Evolutionary conservation across 2,329 filamentous ascomycete species (phyloP), one percentile per base, ranked within the genome.

Genomic region (Fusarium sp.): DNA sequence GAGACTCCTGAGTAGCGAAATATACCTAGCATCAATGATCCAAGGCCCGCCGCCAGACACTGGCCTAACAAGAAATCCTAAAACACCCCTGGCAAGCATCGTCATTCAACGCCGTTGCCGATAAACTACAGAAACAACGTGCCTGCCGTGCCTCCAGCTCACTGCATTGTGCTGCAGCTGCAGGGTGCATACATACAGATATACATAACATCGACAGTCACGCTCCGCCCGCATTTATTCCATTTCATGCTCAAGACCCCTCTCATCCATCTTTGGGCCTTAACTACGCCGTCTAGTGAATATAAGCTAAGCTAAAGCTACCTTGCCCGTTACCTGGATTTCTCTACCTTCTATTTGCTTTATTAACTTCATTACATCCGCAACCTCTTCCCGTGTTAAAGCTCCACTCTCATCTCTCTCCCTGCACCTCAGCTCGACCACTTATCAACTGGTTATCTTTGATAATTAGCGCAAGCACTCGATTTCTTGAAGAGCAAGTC

Each of bases 201-300:
- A 46, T 74, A 71, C 70, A 76, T 72, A 76, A 73, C 71, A 64
- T 70, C 69, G 56, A 64, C 58, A 52, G 73, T 69, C 74, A 76
- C 70, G 65, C 65, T 76, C 71, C 71, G 64, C 69, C 62, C 69
- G 49, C 66, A 63, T 67, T 68, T 50, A 68, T 67, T 63, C 63
- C 42, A 67, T 68, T 52, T 57, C 64, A 67, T 68, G 59, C 60
- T 73, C 60, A 69, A 54, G 46, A 61, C 62, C 69, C 74, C 69
- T 72, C 69, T 69, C 42, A 65, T 38, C 40, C 54, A 56, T 69
- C 59, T 65, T 74, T 56, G 30, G 42, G 23, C 54, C 52, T 55
- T 73, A 52, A 60, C 63, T 64, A 41, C 58, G 40, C 70, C 59
- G 57, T 74, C 71, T 56, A 66, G 59, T 68, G 55, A 65, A 63